These are phyloP conservation scores for Fusarium agapanthi DNA, from an alignment of 2,329 filamentous ascomycete species.

Conservation along the genomic window DNA sequence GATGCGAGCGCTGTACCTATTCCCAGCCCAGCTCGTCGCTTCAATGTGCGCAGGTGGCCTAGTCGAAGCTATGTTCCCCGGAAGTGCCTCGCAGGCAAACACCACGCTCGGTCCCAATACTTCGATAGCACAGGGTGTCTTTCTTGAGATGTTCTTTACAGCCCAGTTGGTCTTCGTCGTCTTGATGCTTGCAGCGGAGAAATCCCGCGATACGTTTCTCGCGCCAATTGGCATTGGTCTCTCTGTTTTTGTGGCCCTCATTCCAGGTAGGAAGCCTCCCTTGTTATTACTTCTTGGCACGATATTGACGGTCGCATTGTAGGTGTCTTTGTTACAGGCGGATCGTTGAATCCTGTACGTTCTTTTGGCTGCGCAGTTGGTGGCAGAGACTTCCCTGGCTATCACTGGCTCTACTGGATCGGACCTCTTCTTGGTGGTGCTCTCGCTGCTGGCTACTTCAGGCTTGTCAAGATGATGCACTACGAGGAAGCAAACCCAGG, in stretches of 20 bases:
- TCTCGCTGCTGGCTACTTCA: slow-evolving; percentile 57
- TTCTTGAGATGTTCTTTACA: slow-evolving; percentile 71
- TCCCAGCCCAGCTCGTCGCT: slow-evolving; percentile 63
- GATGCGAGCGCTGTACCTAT: slow-evolving; percentile 49
- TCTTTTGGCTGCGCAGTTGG: slow-evolving; percentile 56
- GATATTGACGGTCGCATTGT: slow-evolving; percentile 36
- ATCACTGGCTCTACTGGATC: slow-evolving; percentile 62
- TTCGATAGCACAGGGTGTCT: slow-evolving; percentile 63
- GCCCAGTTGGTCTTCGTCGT: slow-evolving; percentile 68
- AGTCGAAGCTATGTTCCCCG: slow-evolving; percentile 63
- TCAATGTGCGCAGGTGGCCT: slow-evolving; percentile 65
- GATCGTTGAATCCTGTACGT: slow-evolving; percentile 56
- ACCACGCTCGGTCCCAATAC: slow-evolving; percentile 57
- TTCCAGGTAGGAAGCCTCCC: slow-evolving; percentile 34
- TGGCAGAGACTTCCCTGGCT: slow-evolving; percentile 47
- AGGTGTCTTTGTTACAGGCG: slow-evolving; percentile 48
- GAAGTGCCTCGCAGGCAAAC: slow-evolving; percentile 60
- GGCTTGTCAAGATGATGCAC: slow-evolving; percentile 56
- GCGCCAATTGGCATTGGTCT: slow-evolving; percentile 76
- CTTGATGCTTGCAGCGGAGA: slow-evolving; percentile 73
- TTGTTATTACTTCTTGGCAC: slow-evolving; percentile 19
- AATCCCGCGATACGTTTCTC: slow-evolving; percentile 73
- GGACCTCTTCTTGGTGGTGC: slow-evolving; percentile 57
- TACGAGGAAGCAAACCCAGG: slow-evolving; percentile 58
- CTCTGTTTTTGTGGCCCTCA: slow-evolving; percentile 66